Evolutionary conservation across 495 filamentous ascomycete genomes (phyloP).

Genomic region (Chaetomium cochliodes): DNA sequence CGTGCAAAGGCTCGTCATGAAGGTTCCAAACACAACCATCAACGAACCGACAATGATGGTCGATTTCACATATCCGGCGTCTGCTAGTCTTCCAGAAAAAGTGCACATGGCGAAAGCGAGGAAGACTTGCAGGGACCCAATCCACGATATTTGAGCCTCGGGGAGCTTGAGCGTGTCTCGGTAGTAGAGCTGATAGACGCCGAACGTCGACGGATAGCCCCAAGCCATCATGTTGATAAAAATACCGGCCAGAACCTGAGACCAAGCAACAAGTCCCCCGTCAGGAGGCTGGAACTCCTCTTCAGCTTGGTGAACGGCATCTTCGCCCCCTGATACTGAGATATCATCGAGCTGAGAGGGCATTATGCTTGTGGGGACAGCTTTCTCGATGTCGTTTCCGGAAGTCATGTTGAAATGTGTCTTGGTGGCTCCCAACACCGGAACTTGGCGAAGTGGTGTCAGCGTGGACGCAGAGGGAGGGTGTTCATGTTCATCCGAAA

Average conservation of each 20-base stretch:
- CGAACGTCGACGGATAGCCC: slow-evolving; percentile 46
- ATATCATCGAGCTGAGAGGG: background rate
- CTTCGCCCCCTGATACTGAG: background rate
- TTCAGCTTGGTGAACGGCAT: background rate
- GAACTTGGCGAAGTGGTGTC: background rate
- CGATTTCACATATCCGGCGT: slow-evolving; percentile 44
- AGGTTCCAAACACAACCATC: slow-evolving; percentile 43
- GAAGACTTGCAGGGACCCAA: slow-evolving; percentile 48
- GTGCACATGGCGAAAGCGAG: slow-evolving; percentile 43
- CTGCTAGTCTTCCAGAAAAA: slow-evolving; percentile 43
- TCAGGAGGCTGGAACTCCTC: slow-evolving; percentile 38
- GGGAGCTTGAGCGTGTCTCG: slow-evolving; percentile 44
- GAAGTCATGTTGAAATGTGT: slow-evolving; percentile 2
- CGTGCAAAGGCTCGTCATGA: slow-evolving; percentile 44
- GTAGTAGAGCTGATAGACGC: slow-evolving; percentile 50
- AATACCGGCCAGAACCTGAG: slow-evolving; percentile 41
- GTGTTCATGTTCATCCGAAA: background rate
- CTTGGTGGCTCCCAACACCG: background rate
- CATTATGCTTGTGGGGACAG: background rate
- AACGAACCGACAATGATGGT: slow-evolving; percentile 38
- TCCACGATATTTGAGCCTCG: slow-evolving; percentile 46
- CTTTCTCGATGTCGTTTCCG: slow-evolving; percentile 21
- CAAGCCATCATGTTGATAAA: slow-evolving; percentile 46
- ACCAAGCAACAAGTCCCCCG: slow-evolving; percentile 45
- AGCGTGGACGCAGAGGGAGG: background rate